Conservation (phyloP, 1,284 basidiomycete genomes). For the Cutaneotrichosporon curvatum region DNA sequence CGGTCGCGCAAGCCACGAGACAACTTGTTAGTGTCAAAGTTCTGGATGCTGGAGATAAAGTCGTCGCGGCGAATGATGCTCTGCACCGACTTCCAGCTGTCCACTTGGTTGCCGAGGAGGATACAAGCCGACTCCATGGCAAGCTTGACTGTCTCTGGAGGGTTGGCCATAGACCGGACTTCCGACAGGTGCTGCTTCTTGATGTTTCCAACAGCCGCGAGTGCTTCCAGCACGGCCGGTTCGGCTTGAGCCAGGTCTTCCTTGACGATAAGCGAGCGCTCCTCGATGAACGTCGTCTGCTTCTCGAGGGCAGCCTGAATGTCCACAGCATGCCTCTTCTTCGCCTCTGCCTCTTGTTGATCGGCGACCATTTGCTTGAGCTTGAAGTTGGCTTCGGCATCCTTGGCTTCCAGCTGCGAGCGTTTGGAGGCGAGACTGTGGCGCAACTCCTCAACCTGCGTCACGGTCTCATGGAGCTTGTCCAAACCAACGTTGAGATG, state of each 20-base stretch:
- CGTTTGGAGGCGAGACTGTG: conserved; percentile 93
- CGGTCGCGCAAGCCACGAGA: conserved; percentile 79
- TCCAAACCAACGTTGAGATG: conserved; percentile 98
- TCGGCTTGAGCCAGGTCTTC: conserved; percentile 95
- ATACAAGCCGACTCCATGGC: conserved; percentile 99
- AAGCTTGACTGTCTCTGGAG: conserved; percentile 93
- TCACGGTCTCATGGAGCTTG: conserved; percentile 91
- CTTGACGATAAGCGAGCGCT: conserved; percentile 83
- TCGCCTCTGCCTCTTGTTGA: conserved; percentile 96
- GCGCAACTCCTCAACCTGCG: conserved; percentile 90
- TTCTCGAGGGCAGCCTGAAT: conserved; percentile 88
- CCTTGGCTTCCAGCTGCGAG: conserved; percentile 84
- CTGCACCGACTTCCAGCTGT: conserved; percentile 90
- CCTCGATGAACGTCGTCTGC: conserved; percentile 83
- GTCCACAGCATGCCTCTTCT: conserved; percentile 92
- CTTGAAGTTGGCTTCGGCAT: conserved; percentile 93
- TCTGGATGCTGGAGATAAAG: conserved; percentile 94
- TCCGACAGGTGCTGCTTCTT: conserved; percentile 95
- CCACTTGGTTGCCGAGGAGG: conserved; percentile 90
- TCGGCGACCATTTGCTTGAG: conserved; percentile 96
- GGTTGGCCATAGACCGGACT: conserved; percentile 97
- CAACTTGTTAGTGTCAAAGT: conserved; percentile 94
- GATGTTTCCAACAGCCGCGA: conserved; percentile 93
- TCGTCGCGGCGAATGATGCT: conserved; percentile 94
- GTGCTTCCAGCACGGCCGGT: conserved; percentile 91